These are phyloP conservation scores for Saturnispora serradocipensis DNA, from an alignment of 805 yeast genomes.

Conservation along the genomic window DNA sequence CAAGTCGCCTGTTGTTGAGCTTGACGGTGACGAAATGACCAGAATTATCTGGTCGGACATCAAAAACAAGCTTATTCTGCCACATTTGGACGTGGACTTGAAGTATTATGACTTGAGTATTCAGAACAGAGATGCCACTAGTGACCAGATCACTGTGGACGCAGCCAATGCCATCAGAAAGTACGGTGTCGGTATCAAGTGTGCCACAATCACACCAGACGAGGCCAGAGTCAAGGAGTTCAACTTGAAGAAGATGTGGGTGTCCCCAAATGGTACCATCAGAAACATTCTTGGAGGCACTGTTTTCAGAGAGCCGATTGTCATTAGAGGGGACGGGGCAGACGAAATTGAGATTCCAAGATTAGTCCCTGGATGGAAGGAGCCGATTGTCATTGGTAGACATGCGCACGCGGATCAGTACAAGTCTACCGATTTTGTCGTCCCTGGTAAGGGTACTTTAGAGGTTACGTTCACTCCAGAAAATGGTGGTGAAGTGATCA, in stretches of 20 bases:
- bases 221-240: slow-evolving; percentile 73
- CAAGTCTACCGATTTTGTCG: slow-evolving; percentile 65
- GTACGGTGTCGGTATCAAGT: slow-evolving; percentile 74
- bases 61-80: slow-evolving; percentile 56
- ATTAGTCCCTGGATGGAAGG: slow-evolving; percentile 69
- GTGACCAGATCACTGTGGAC: slow-evolving; percentile 67
- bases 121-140: slow-evolving; percentile 57
- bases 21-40: slow-evolving; percentile 85
- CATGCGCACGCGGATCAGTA: slow-evolving; percentile 83
- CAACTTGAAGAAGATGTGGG: slow-evolving; percentile 70
- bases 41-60: slow-evolving; percentile 74
- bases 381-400: slow-evolving; percentile 79
- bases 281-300: slow-evolving; percentile 77
- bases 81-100: slow-evolving; percentile 63
- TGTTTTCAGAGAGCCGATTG: slow-evolving; percentile 77
- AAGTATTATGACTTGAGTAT: slow-evolving; percentile 71
- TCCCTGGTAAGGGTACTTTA: slow-evolving; percentile 58
- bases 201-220: slow-evolving; percentile 83
- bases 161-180: slow-evolving; percentile 68
- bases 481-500: slow-evolving; percentile 43
- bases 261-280: slow-evolving; percentile 78
- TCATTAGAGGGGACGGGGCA: slow-evolving; percentile 40
- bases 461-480: slow-evolving; percentile 58
- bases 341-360: slow-evolving; percentile 53
- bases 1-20: slow-evolving; percentile 63